A percentile compares a stretch with the other conserved stretches of the same genome.
These are phyloP conservation scores for Prunus campanulata DNA, from an alignment of 306 rosid genomes.

Conservation along the genomic window DNA sequence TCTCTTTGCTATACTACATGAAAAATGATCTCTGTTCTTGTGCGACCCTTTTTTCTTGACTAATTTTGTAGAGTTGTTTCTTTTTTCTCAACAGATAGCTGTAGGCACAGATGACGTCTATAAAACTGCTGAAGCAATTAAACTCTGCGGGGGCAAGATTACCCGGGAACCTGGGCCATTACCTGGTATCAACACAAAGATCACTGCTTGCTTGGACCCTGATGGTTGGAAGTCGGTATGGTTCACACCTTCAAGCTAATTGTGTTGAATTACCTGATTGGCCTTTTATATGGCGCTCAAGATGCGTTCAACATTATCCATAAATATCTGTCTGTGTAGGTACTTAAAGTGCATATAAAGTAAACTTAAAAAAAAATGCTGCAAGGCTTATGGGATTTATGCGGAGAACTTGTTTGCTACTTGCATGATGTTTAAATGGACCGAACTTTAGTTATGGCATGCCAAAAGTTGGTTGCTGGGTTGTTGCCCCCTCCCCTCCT, in stretches of 20 bases:
- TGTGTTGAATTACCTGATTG: slow-evolving; percentile 9
- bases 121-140: slow-evolving; percentile 86
- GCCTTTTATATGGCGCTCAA: neutral
- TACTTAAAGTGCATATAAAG: no score
- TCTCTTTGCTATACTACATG: neutral
- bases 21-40: neutral
- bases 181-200: slow-evolving; percentile 81
- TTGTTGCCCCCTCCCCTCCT: neutral
- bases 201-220: slow-evolving; percentile 87
- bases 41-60: neutral
- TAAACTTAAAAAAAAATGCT: no score
- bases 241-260: slow-evolving; percentile 14
- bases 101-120: slow-evolving; percentile 93
- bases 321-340: no score
- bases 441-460: no score
- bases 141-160: slow-evolving; percentile 79
- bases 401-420: no score
- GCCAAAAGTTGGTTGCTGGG: neutral
- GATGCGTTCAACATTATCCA: no score
- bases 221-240: slow-evolving; percentile 98
- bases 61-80: slow-evolving; percentile 18
- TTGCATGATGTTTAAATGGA: no score
- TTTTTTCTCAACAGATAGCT: slow-evolving; percentile 56
- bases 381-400: no score
- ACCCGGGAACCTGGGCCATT: slow-evolving; percentile 86